Conservation (phyloP, 2,329 filamentous ascomycete species). For the Passalora sequoiae region DNA sequence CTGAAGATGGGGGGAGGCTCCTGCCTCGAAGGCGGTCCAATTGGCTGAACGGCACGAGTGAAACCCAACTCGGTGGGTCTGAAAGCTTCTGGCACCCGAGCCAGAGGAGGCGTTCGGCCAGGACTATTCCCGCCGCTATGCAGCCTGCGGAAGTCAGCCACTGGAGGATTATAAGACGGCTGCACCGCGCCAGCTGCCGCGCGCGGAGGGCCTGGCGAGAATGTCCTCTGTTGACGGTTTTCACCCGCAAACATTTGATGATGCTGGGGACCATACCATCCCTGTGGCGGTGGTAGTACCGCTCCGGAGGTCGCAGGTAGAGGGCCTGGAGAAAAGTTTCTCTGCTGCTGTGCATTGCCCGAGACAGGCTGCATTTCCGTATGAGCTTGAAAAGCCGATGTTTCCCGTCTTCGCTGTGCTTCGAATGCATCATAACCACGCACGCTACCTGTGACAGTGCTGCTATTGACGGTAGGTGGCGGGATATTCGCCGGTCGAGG, state of each 20-base stretch:
- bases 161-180: no score
- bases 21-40: slow-evolving; percentile 18
- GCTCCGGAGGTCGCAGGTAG: neutral
- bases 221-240: neutral
- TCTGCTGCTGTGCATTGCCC: neutral
- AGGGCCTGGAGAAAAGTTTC: neutral
- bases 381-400: slow-evolving; percentile 10
- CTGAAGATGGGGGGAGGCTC: slow-evolving; percentile 2
- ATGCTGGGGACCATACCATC: slow-evolving; percentile 22
- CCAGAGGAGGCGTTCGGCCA: slow-evolving; percentile 9
- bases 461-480: neutral
- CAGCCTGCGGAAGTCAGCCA: slow-evolving; percentile 17
- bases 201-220: neutral
- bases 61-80: slow-evolving; percentile 21
- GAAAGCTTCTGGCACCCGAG: slow-evolving; percentile 25
- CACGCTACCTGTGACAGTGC: slow-evolving; percentile 10
- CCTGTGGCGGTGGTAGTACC: slow-evolving; percentile 17
- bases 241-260: neutral
- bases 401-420: slow-evolving; percentile 18
- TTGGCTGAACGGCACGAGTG: slow-evolving; percentile 15
- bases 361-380: neutral
- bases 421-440: slow-evolving; percentile 21
- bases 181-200: neutral
- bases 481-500: neutral
- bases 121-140: slow-evolving; percentile 19